Percentiles rank a stretch among this genome's conserved stretches.
Evolutionary conservation across 2,329 filamentous ascomycete genomes (phyloP).

Genomic region (Tolypocladium tundrense): DNA sequence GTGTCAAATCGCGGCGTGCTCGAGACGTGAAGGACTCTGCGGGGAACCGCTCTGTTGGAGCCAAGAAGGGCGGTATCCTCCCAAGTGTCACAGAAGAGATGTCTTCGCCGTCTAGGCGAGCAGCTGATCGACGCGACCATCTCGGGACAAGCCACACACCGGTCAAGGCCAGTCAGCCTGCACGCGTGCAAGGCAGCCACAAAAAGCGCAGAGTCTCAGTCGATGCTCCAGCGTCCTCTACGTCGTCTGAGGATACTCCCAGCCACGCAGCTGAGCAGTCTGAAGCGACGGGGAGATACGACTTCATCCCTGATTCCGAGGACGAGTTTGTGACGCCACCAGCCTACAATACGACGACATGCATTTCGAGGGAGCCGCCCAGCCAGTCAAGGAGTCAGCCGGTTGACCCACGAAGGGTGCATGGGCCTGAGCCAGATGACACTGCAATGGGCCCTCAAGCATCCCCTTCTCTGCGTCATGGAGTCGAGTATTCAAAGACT

Average conservation of each 20-base stretch:
- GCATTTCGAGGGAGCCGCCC: not conserved
- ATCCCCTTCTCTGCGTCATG: not conserved
- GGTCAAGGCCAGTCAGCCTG: conserved; percentile 6
- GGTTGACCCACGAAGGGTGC: too few species aligned
- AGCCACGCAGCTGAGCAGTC: conserved; percentile 1
- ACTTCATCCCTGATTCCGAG: conserved; percentile 44
- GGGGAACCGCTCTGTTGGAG: not conserved
- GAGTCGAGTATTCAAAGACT: not conserved
- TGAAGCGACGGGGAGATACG: conserved; percentile 9
- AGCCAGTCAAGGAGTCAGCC: not conserved
- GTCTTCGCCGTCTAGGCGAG: conserved; percentile 16
- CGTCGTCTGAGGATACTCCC: conserved; percentile 2
- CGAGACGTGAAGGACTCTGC: conserved; percentile 8
- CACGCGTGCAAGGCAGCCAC: conserved; percentile 1
- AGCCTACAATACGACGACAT: conserved; percentile 9
- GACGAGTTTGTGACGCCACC: conserved; percentile 37
- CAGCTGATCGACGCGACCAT: conserved; percentile 5
- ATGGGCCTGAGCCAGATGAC: not conserved
- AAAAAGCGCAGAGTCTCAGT: conserved; percentile 8
- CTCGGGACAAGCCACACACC: conserved; percentile 1
- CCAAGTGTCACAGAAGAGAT: conserved; percentile 10
- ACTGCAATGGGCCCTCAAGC: too few species aligned
- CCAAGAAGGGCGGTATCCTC: not conserved
- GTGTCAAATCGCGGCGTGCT: conserved; percentile 7
- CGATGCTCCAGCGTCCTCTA: not conserved